Evolutionary conservation across 78 protist species (phyloP).

Genomic region (Dictyostelium brefeldianum): DNA sequence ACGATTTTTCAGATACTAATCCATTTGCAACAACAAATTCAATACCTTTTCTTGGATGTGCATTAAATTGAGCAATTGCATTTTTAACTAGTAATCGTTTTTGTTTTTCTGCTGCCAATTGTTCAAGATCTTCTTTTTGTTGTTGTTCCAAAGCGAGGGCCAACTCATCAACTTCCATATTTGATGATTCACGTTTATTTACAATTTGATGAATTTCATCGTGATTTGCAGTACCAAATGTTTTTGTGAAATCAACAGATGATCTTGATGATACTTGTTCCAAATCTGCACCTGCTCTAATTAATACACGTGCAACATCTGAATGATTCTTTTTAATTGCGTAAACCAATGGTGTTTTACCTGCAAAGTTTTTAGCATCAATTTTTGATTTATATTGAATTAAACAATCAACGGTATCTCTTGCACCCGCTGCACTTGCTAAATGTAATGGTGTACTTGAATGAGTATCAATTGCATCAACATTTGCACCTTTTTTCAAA

Average conservation of each 20-base stretch:
- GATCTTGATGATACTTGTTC: constrained; percentile 9
- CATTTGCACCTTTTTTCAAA: constrained; percentile 73
- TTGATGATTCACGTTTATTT: constrained; percentile 53
- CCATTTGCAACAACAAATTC: constrained; percentile 43
- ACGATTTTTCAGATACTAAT: constrained; percentile 8
- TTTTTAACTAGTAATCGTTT: constrained; percentile 18
- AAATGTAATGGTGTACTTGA: constrained; percentile 79
- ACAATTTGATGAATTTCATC: constrained; percentile 58
- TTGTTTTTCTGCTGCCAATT: constrained; percentile 22
- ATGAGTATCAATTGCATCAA: constrained; percentile 74
- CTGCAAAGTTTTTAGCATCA: constrained; percentile 76
- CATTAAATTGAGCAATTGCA: constrained; percentile 41
- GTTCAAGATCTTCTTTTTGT: constrained; percentile 32
- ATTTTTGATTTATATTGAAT: constrained; percentile 40
- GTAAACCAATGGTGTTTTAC: constrained; percentile 72
- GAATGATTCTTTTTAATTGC: constrained; percentile 63
- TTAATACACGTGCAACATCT: constrained; percentile 73
- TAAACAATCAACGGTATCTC: constrained; percentile 68
- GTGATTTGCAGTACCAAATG: constrained; percentile 47
- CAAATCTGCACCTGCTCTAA: constrained; percentile 69
- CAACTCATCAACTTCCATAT: constrained; percentile 6
- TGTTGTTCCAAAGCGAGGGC: constrained; percentile 38
- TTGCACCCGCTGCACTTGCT: constrained; percentile 80
- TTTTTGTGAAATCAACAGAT: constrained; percentile 44
- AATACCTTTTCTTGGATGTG: constrained; percentile 68